Evolutionary conservation across 106 monocot species (phyloP).

Genomic region (Alisma plantagoaquatica): DNA sequence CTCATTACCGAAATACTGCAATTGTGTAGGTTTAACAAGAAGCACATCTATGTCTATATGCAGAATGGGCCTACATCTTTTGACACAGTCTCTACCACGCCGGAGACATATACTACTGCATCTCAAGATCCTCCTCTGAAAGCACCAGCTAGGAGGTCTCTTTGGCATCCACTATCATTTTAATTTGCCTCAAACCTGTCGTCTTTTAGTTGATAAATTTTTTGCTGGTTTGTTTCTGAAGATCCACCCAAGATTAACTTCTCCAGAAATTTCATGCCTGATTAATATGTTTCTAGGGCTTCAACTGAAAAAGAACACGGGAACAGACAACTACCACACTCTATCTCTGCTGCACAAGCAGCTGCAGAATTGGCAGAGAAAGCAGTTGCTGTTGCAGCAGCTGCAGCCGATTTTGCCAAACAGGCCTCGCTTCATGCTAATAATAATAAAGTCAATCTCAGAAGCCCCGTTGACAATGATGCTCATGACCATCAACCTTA

Average conservation of each 20-base stretch:
- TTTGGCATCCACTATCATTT: too few species aligned
- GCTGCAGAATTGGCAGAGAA: slow-evolving; percentile 54
- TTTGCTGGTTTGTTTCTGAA: background rate
- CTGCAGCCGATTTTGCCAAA: slow-evolving; percentile 40
- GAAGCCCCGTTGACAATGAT: background rate
- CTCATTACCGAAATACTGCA: background rate
- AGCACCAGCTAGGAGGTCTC: background rate
- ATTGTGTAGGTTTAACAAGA: too few species aligned
- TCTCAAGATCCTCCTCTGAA: background rate
- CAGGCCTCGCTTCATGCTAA: slow-evolving; percentile 20
- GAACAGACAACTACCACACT: slow-evolving; percentile 39
- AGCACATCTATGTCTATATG: too few species aligned
- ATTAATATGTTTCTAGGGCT: too few species aligned
- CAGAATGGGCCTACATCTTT: slow-evolving; percentile 59
- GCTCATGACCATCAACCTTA: background rate
- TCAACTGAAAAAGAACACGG: slow-evolving; percentile 8
- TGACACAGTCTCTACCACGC: slow-evolving; percentile 41
- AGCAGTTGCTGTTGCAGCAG: slow-evolving; percentile 47
- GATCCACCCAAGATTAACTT: too few species aligned
- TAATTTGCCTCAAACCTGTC: too few species aligned
- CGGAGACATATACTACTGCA: slow-evolving; percentile 17
- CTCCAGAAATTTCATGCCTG: too few species aligned
- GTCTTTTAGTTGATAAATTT: too few species aligned
- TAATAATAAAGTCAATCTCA: too few species aligned
- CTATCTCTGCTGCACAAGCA: slow-evolving; percentile 56